phyloP scores from a whole-genome alignment of 108 stramenopile genomes.

The Nitzschia palea region DNA sequence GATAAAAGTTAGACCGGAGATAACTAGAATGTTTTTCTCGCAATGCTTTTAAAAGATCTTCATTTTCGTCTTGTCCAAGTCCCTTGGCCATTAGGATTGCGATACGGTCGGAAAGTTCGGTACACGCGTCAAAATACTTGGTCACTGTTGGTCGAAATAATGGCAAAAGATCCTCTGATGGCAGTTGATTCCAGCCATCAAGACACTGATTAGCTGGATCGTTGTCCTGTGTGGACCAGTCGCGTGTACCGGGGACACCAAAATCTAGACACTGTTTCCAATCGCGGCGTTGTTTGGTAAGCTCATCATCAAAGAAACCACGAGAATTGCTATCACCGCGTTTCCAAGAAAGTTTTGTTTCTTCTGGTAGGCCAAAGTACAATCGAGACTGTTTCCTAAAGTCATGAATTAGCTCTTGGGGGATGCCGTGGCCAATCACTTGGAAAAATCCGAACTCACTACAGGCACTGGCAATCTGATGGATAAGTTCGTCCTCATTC shows the following conservation, averaged over 20 bases:
- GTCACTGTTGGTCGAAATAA: conserved; percentile 58
- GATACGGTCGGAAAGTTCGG: conserved; percentile 58
- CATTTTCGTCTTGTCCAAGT: conserved; percentile 46
- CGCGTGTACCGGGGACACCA: conserved; percentile 73
- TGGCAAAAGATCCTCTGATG: conserved; percentile 53
- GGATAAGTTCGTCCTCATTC: conserved; percentile 33
- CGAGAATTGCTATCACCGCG: conserved; percentile 75
- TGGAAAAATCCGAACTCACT: conserved; percentile 90
- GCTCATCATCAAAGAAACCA: conserved; percentile 93
- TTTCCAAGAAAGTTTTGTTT: conserved; percentile 62
- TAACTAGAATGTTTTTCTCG: conserved; percentile 74
- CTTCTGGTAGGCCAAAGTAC: conserved; percentile 79
- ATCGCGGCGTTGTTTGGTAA: conserved; percentile 88
- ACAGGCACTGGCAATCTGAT: conserved; percentile 67
- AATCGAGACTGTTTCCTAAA: conserved; percentile 53
- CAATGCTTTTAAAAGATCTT: conserved; percentile 45
- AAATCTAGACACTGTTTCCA: conserved; percentile 90
- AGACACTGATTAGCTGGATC: conserved; percentile 66
- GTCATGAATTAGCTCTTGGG: conserved; percentile 44
- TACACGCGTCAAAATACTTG: conserved; percentile 71
- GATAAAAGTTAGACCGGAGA: conserved; percentile 88
- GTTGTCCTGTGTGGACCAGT: conserved; percentile 55
- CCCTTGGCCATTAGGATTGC: conserved; percentile 63
- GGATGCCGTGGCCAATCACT: conserved; percentile 75
- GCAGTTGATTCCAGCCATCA: conserved; percentile 90